These are phyloP conservation scores for Salvia rosmarinus DNA, from an alignment of 257 asterid genomes.

Conservation along the genomic window DNA sequence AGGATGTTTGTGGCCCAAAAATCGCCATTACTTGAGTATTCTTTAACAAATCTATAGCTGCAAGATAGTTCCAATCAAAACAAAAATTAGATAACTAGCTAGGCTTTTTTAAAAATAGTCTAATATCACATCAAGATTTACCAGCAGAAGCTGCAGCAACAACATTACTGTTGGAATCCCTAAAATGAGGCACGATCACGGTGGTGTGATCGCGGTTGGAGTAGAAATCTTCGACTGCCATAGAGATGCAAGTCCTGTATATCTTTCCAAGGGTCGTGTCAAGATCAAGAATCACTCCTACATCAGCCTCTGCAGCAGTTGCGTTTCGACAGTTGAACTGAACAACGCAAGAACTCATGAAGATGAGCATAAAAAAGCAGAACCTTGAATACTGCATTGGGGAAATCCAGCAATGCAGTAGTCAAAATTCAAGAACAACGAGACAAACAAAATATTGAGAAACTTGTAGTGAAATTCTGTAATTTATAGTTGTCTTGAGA, in stretches of 20 bases:
- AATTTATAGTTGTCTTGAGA: too few relatives aligned
- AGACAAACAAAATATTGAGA: too few relatives aligned
- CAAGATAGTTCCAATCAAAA: background rate
- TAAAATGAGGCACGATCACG: slow-evolving; percentile 8
- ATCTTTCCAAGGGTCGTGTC: slow-evolving; percentile 5
- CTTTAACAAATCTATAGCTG: slow-evolving; percentile 48
- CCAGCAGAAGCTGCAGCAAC: slow-evolving; percentile 14
- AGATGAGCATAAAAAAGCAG: background rate
- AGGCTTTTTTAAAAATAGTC: too few relatives aligned
- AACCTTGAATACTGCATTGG: background rate
- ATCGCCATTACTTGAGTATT: slow-evolving; percentile 46
- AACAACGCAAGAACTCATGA: background rate
- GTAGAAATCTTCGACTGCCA: slow-evolving; percentile 12
- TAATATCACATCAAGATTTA: background rate
- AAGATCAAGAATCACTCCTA: slow-evolving; percentile 23
- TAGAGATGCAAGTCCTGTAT: background rate
- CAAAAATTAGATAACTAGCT: too few relatives aligned
- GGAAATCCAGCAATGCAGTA: background rate
- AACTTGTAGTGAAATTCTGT: too few relatives aligned
- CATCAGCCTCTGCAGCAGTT: background rate
- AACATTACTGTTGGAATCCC: background rate
- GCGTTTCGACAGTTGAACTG: background rate
- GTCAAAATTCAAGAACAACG: background rate
- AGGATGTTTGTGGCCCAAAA: slow-evolving; percentile 42
- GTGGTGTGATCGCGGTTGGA: background rate